Base-by-base conservation (phyloP, 768 basidiomycete species). In the Suillus cothurnatus region DNA sequence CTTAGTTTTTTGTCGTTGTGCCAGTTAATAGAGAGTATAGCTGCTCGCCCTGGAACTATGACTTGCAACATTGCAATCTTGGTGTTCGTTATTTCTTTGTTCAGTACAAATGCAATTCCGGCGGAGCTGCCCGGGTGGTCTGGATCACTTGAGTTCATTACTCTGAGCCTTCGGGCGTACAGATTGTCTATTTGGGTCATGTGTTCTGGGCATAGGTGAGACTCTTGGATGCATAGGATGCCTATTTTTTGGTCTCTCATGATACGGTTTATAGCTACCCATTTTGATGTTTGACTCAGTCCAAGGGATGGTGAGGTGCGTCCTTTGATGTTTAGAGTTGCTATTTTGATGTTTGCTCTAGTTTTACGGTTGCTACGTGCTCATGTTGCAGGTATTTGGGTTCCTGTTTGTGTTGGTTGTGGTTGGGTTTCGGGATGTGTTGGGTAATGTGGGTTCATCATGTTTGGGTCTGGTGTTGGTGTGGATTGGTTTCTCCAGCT, bases 191-290 rank as follows among this genome's bases (percentile, higher is more conserved):
- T 32, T 2, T 55, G 57, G 2, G 21, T 21, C 3, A 71, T 0
- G 62, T 45, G 3, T 32, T 56, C 21, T 57, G 21, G 11, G 66
- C 34, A 62, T 0, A 74, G 52, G 64, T 75, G 74, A 3, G 72
- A 71, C 43, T 75, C 74, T 38, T 72, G 70, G 0, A 75, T 19
- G 0, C 65, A 67, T 11, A 75, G 61, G 11, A 74, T 55, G 3
- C 59, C 67, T 0, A 75, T 66, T 11, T 65, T 50, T 0, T 72
- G 4, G 5, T 71, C 63, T 11, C 58, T 31, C 6, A 75, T 36
- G 0, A 66, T 38, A 15, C 49, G 62, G 39, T 69, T 64, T 6
- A 75, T 47, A 6, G 55, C 38, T 26, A 38, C n/a, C 69, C 72
- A 75, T 64, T 75, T 75, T 0, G 32, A 43, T 69, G 34, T 17